Conservation (phyloP, 305 asterid species). For the Fraxinus angustifolia region DNA sequence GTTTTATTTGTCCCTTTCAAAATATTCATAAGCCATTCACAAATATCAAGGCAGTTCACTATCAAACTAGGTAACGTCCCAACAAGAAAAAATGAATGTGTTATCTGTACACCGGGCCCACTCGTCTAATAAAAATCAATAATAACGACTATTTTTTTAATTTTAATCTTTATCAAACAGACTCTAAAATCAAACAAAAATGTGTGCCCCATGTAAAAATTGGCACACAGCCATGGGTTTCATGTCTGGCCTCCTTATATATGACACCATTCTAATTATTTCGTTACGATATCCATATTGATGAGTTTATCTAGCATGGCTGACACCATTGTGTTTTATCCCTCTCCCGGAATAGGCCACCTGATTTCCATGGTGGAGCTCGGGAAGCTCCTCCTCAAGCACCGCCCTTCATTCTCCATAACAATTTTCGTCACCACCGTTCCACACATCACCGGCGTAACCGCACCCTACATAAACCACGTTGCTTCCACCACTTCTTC, state of each 20-base stretch:
- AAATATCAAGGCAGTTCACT: too few relatives aligned
- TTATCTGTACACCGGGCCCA: too few relatives aligned
- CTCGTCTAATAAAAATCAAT: too few relatives aligned
- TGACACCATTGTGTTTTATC: slow-evolving; percentile 27
- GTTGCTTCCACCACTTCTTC: slow-evolving; percentile 20
- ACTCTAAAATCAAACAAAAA: too few relatives aligned
- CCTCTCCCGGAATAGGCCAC: slow-evolving; percentile 31
- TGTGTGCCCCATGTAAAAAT: too few relatives aligned
- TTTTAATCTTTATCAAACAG: too few relatives aligned
- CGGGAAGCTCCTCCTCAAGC: slow-evolving; percentile 33
- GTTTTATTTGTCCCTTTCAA: too few relatives aligned
- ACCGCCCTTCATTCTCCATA: slow-evolving; percentile 33
- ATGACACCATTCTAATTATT: background rate
- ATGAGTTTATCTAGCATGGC: slow-evolving; percentile 20
- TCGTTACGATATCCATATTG: background rate
- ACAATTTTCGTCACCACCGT: slow-evolving; percentile 26
- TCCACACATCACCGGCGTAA: slow-evolving; percentile 16
- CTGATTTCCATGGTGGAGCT: slow-evolving; percentile 27
- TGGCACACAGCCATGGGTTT: background rate
- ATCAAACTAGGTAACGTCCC: too few relatives aligned
- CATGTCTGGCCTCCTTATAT: background rate
- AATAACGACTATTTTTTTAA: too few relatives aligned
- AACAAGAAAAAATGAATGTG: too few relatives aligned
- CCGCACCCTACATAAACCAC: background rate
- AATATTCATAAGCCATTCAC: too few relatives aligned